Percentiles rank a stretch among this genome's conserved stretches.
phyloP scores from a whole-genome alignment of 2,329 filamentous ascomycete genomes.

The Aureobasidium sp. region DNA sequence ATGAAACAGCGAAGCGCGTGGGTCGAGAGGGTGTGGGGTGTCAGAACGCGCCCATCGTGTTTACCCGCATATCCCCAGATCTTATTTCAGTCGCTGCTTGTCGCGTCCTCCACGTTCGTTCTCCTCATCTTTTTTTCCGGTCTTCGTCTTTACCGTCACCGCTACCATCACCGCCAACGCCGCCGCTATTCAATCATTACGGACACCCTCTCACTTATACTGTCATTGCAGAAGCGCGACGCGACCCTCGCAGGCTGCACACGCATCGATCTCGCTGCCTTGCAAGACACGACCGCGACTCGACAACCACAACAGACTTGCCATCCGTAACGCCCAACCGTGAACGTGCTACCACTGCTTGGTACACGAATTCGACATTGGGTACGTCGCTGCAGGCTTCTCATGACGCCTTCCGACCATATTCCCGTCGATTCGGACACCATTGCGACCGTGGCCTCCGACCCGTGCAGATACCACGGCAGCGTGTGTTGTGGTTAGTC shows the following conservation, averaged over 20 bases:
- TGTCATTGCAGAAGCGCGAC: background rate
- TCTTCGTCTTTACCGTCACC: too few relatives aligned
- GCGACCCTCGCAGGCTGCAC: background rate
- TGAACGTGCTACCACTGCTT: slow-evolving; percentile 1
- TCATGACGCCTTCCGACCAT: background rate
- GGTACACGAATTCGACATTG: background rate
- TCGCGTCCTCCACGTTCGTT: background rate
- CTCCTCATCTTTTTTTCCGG: too few relatives aligned
- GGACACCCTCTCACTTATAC: background rate
- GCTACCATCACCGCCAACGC: background rate
- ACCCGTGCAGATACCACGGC: too few relatives aligned
- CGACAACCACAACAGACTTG: background rate
- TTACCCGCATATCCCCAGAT: background rate
- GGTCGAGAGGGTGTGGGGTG: background rate
- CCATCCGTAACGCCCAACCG: background rate
- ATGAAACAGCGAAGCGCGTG: background rate
- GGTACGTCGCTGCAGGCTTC: background rate
- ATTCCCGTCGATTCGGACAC: too few relatives aligned
- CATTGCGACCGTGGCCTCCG: too few relatives aligned
- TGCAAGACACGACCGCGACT: background rate
- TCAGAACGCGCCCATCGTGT: background rate
- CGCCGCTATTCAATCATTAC: background rate
- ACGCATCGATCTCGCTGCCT: background rate
- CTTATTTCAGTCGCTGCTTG: background rate
- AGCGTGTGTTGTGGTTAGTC: too few relatives aligned